Evolutionary conservation across 495 filamentous ascomycete species (phyloP).

Genomic region (Penicillium ucsense): DNA sequence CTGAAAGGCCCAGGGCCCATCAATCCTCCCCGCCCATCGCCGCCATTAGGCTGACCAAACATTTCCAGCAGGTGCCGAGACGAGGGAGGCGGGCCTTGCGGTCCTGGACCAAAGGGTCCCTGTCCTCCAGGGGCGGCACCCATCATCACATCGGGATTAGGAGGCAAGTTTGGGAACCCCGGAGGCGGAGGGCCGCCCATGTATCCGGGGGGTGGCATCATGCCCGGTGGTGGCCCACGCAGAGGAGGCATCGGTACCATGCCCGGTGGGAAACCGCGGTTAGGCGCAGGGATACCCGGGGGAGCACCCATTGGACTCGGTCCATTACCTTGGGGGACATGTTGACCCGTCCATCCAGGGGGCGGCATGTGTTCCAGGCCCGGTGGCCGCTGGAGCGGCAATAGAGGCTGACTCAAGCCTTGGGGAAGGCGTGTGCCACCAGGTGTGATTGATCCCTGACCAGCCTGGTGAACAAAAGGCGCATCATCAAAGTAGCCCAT

Average conservation of each 20-base stretch:
- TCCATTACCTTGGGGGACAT: slow-evolving; percentile 28
- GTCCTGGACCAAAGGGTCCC: slow-evolving; percentile 31
- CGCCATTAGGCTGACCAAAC: slow-evolving; percentile 33
- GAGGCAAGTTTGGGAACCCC: slow-evolving; percentile 39
- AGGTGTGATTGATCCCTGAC: slow-evolving; percentile 28
- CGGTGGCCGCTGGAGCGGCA: slow-evolving; percentile 38
- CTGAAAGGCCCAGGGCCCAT: slow-evolving; percentile 33
- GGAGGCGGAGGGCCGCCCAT: slow-evolving; percentile 37
- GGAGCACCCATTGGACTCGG: slow-evolving; percentile 35
- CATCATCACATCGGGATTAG: slow-evolving; percentile 35
- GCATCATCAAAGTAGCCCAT: slow-evolving; percentile 39
- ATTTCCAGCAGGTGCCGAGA: slow-evolving; percentile 38
- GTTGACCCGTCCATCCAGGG: slow-evolving; percentile 31
- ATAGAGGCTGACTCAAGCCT: slow-evolving; percentile 24
- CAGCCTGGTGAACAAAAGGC: slow-evolving; percentile 28
- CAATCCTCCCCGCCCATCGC: slow-evolving; percentile 32
- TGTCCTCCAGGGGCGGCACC: slow-evolving; percentile 25
- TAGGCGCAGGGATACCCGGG: slow-evolving; percentile 35
- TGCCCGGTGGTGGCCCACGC: slow-evolving; percentile 36
- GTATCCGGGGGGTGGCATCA: slow-evolving; percentile 44
- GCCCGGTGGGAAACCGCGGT: slow-evolving; percentile 32
- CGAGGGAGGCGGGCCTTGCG: slow-evolving; percentile 32
- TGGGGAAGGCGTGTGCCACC: slow-evolving; percentile 27
- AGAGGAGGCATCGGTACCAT: slow-evolving; percentile 35
- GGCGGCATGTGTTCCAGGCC: slow-evolving; percentile 40